phyloP scores from a whole-genome alignment of 1,139 yeast species.

The Diutina catenulata region DNA sequence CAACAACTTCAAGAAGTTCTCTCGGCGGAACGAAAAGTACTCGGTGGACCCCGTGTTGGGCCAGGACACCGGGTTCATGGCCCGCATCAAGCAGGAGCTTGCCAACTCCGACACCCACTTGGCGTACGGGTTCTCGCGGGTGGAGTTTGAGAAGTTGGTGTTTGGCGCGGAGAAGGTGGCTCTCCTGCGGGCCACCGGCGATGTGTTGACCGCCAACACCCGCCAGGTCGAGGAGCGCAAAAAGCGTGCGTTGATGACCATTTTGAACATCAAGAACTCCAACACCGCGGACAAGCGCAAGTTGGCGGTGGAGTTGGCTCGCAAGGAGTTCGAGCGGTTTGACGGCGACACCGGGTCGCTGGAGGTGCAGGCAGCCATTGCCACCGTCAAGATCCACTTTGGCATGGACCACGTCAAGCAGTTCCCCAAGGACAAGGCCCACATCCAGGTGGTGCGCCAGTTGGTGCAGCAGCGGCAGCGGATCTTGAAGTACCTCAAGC shows the following conservation, averaged over 20 bases:
- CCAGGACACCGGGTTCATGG: slow-evolving; percentile 53
- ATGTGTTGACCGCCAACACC: slow-evolving; percentile 35
- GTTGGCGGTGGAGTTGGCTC: slow-evolving; percentile 53
- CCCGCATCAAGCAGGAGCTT: slow-evolving; percentile 53
- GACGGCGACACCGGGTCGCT: slow-evolving; percentile 93
- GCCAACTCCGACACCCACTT: slow-evolving; percentile 24
- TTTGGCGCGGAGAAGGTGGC: slow-evolving; percentile 58
- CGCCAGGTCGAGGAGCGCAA: slow-evolving; percentile 42
- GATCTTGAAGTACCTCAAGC: slow-evolving; percentile 69
- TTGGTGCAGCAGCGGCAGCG: slow-evolving; percentile 84
- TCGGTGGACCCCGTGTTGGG: slow-evolving; percentile 73
- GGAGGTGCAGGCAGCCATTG: slow-evolving; percentile 89
- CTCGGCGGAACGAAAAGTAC: slow-evolving; percentile 19
- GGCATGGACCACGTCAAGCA: slow-evolving; percentile 66
- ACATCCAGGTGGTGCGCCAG: slow-evolving; percentile 62
- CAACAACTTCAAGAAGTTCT: slow-evolving; percentile 30
- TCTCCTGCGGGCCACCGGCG: slow-evolving; percentile 18
- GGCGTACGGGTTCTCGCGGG: slow-evolving; percentile 45
- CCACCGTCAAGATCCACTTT: slow-evolving; percentile 71
- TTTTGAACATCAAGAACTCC: slow-evolving; percentile 65
- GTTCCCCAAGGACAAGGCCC: slow-evolving; percentile 61
- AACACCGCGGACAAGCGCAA: slow-evolving; percentile 45
- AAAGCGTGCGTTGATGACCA: slow-evolving; percentile 59
- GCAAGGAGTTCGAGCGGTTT: slow-evolving; percentile 65
- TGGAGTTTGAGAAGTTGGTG: slow-evolving; percentile 63